Evolutionary conservation across 2,329 filamentous ascomycete genomes (phyloP), one percentile per base, ranked within the genome.

Genomic region (Fusarium denticulatum): DNA sequence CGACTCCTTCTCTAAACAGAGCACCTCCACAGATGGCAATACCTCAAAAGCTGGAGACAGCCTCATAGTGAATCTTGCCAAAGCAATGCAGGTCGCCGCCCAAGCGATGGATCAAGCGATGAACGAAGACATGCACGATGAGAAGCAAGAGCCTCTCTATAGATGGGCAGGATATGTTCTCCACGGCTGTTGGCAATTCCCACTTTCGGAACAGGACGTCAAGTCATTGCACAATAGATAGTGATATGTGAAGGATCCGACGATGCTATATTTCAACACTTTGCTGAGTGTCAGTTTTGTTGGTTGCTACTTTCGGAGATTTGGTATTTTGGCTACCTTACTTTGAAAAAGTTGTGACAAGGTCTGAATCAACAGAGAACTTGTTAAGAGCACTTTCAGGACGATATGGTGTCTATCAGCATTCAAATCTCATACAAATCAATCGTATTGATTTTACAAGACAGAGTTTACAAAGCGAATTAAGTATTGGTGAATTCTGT

Each of bases 21-120:
- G 34, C 34, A 7, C 34, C 3, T 3, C 34, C 4, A 14, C 24
- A 0, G 18, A 18, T 10, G 34, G 0, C 3, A 18, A 40, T 55
- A 14, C 11, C 3, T 10, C 7, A 7, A 55, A 14, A 40, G 20
- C 20, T 6, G 3, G 20, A 3, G 15, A 24, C 15, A 40, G 34
- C 11, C 24, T 1, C 34, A 7, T 55, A 0, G 50, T 55, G 11
- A 40, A 18, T 55, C 50, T 55, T 40, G 50, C 50, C 0, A 55
- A 40, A 28, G 50, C 50, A 6, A 55, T 55, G 50, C 50, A 55
- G 24, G 9, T 7, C 7, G 49, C 49, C 34, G 49, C 49, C 4
- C 4, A 16, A 8, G n/a, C 24, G 13, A 52, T 52, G 49, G 32
- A 36, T n/a, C 18, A 22, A 6, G 11, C 42, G 5, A 20, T 26